Conservation (phyloP, 2,329 filamentous ascomycete genomes). For the Trichoderma afroharzianum region DNA sequence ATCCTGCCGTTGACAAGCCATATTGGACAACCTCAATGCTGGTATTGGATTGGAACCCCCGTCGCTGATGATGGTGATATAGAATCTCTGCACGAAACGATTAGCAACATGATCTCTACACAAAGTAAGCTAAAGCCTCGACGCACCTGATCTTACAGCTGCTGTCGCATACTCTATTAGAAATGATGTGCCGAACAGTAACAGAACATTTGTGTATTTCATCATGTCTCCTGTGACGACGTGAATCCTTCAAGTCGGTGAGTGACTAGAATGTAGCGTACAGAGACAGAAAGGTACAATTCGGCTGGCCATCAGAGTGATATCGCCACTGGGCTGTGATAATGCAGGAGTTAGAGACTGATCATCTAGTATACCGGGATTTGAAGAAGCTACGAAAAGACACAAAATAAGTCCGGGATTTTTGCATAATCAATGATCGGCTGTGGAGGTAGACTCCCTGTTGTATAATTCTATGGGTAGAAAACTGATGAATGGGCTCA, state of each 20-base stretch:
- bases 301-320: background rate
- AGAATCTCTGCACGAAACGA: background rate
- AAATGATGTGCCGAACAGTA: conserved; percentile 21
- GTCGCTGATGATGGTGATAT: background rate
- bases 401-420: background rate
- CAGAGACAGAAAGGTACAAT: background rate
- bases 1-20: background rate
- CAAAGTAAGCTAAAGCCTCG: background rate
- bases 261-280: background rate
- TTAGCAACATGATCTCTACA: background rate
- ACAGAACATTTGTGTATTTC: conserved; percentile 19
- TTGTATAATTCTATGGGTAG: background rate
- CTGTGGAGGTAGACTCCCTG: background rate
- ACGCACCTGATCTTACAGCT: conserved; percentile 19
- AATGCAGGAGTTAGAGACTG: background rate
- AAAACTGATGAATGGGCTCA: background rate
- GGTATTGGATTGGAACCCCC: background rate
- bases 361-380: background rate
- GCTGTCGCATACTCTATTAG: conserved; percentile 18
- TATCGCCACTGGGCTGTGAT: background rate
- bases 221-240: conserved; percentile 13
- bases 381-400: background rate
- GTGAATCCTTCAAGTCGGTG: background rate
- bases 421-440: background rate
- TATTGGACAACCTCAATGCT: background rate